Evolutionary conservation across 306 rosid species (phyloP).

Genomic region (Datisca glomerata): DNA sequence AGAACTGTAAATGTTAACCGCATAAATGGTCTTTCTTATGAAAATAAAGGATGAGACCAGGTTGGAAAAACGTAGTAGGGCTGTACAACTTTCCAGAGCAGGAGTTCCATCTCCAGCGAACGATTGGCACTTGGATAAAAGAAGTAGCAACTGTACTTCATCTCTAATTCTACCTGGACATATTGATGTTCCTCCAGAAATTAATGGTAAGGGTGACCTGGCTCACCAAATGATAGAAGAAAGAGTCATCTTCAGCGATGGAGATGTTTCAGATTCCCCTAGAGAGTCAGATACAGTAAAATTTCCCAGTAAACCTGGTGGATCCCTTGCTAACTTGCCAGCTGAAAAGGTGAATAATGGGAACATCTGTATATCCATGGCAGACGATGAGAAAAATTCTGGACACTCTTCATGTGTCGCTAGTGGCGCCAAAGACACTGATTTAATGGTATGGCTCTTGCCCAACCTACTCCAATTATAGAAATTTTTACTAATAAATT

Average conservation of each 20-base stretch:
- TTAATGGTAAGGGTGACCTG: constrained; percentile 17
- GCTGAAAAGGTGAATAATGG: constrained; percentile 9
- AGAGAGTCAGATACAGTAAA: constrained; percentile 15
- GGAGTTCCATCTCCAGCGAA: constrained; percentile 36
- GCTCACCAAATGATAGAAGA: constrained; percentile 15
- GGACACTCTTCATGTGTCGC: constrained; percentile 7
- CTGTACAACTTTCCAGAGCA: constrained; percentile 38
- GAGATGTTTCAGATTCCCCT: constrained; percentile 19
- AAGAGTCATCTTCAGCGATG: constrained; percentile 12
- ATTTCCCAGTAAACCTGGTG: constrained; percentile 8
- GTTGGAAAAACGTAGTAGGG: constrained; percentile 51
- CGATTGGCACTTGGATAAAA: constrained; percentile 18
- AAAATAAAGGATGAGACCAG: constrained; percentile 47
- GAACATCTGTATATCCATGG: constrained; percentile 1
- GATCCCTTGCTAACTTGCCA: constrained; percentile 10
- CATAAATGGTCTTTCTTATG: neutral
- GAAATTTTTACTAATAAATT: too few relatives aligned
- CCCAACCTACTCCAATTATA: constrained; percentile 5
- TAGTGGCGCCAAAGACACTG: constrained; percentile 14
- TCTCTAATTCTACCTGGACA: constrained; percentile 24
- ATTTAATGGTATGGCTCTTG: constrained; percentile 27
- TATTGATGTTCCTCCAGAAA: constrained; percentile 18
- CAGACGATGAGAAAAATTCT: constrained; percentile 17
- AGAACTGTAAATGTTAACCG: neutral
- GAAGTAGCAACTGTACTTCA: constrained; percentile 3